Evolutionary conservation across 495 filamentous ascomycete species (phyloP).

Genomic region (Xylaria longipes): DNA sequence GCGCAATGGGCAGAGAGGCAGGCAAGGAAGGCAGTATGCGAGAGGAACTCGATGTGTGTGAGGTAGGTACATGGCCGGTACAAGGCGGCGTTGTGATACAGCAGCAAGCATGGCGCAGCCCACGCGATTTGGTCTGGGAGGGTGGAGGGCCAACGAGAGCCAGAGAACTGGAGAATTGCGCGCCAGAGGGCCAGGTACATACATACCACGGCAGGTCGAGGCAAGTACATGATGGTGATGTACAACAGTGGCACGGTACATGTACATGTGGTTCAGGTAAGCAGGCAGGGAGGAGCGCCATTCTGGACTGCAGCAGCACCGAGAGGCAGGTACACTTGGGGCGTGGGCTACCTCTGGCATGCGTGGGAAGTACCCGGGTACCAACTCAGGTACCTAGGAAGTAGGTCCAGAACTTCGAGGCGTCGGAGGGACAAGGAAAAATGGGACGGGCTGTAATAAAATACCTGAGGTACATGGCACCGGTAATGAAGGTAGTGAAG

Average conservation of each 20-base stretch:
- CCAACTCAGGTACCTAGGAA: slow-evolving; percentile 15
- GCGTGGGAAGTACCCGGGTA: slow-evolving; percentile 19
- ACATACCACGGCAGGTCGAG: slow-evolving; percentile 2
- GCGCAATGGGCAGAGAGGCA: slow-evolving; percentile 14
- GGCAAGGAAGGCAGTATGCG: slow-evolving; percentile 13
- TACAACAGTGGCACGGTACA: slow-evolving; percentile 19
- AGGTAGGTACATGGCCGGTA: slow-evolving; percentile 29
- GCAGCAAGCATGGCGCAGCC: slow-evolving; percentile 28
- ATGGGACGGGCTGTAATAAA: not conserved
- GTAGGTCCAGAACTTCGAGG: slow-evolving; percentile 3
- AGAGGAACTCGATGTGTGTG: not conserved
- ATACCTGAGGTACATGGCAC: not conserved
- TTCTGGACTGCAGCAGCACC: slow-evolving; percentile 20
- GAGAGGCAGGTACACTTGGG: slow-evolving; percentile 26
- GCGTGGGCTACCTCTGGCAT: slow-evolving; percentile 12
- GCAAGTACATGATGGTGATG: slow-evolving; percentile 11
- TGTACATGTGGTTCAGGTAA: slow-evolving; percentile 22
- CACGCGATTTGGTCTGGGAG: slow-evolving; percentile 26
- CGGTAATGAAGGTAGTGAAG: not conserved
- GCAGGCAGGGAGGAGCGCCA: slow-evolving; percentile 21
- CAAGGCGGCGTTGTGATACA: slow-evolving; percentile 27
- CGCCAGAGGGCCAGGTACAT: slow-evolving; percentile 18
- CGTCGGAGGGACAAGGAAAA: not conserved
- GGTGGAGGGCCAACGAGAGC: slow-evolving; percentile 18
- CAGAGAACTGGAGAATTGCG: slow-evolving; percentile 20